A percentile compares a stretch with the other conserved stretches of the same genome.
These are phyloP conservation scores for Pythium coloratum DNA, from an alignment of 352 stramenopile species.

Conservation along the genomic window DNA sequence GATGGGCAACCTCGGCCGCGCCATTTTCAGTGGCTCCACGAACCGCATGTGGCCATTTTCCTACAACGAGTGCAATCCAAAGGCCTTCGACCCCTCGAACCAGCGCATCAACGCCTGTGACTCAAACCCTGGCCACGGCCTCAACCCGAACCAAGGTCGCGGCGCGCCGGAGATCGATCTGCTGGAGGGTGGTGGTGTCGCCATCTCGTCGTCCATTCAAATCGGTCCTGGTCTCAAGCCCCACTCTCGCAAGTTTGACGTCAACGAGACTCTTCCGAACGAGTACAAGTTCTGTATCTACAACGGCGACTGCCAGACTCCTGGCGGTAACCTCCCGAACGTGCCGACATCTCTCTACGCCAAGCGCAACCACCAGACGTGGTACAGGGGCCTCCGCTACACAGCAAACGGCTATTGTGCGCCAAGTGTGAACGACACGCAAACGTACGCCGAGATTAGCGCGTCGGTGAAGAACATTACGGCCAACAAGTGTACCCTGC, in stretches of 20 bases:
- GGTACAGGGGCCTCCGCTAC: slow-evolving; percentile 60
- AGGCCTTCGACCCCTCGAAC: slow-evolving; percentile 53
- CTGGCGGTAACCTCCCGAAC: slow-evolving; percentile 48
- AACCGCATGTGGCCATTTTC: slow-evolving; percentile 92
- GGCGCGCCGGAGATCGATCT: slow-evolving; percentile 92
- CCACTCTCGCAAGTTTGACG: slow-evolving; percentile 50
- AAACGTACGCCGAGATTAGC: too few relatives aligned
- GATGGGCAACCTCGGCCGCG: slow-evolving; percentile 31
- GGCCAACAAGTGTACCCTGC: slow-evolving; percentile 40
- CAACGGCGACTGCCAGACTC: slow-evolving; percentile 24
- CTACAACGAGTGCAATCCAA: slow-evolving; percentile 81
- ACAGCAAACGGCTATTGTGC: slow-evolving; percentile 40
- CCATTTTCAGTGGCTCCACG: slow-evolving; percentile 56
- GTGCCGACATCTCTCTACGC: slow-evolving; percentile 43
- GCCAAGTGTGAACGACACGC: slow-evolving; percentile 7
- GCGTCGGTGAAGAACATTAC: slow-evolving; percentile 30
- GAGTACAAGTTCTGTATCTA: slow-evolving; percentile 28
- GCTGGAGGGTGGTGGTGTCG: slow-evolving; percentile 63
- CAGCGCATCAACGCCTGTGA: slow-evolving; percentile 90
- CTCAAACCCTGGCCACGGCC: slow-evolving; percentile 76
- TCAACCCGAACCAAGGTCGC: slow-evolving; percentile 44
- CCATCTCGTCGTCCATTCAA: slow-evolving; percentile 81
- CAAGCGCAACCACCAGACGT: slow-evolving; percentile 45
- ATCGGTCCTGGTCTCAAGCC: slow-evolving; percentile 38
- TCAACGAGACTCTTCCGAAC: slow-evolving; percentile 60